Base-by-base conservation (phyloP, 805 yeast genomes). In the Candida sithepensis region DNA sequence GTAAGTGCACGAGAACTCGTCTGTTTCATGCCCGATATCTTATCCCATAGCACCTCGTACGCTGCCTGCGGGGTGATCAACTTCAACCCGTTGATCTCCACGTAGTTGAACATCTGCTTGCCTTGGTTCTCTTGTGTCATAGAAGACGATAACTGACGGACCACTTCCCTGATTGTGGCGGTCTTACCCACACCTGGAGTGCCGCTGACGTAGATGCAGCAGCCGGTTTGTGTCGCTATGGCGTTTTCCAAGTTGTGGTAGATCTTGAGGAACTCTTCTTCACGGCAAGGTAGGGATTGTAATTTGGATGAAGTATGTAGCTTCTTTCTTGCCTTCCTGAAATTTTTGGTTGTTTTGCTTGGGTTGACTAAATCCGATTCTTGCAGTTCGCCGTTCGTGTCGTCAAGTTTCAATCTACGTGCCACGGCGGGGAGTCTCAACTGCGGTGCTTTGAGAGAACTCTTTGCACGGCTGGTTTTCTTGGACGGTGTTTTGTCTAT, bases 181-280 rank as follows among this genome's bases (percentile, higher is more conserved):
- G 99, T 92, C 62, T 94, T 94, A 12, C 99, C 99, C 2, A 95
- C 92, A 8, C 99, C 99, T 0, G 99, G 99, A 0, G 97, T 89
- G 3, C 99, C 99, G 65, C 96, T 88, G 10, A 94, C 82, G 61
- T 91, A 94, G 5, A 94, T 67, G 54, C 96, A 88, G 7, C 91
- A 78, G 0, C 98, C 97, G 1, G 85, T 76, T 38, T 79, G 78
- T 14, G 84, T 76, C 41, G 74, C 74, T 30, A 92, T 78, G 0
- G 96, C 86, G 40, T 81, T 74, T 56, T 89, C 90, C 3, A 94
- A 63, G 38, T 81, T 79, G 39, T 78, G 61, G 63, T 82, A 88
- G 4, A 94, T 70, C 46, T 82, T 77, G 9, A 82, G 78, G 60
- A 85, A 90, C 63, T 94, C 96, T 19, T 78, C 77, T 53, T 89